Evolutionary conservation across 2,329 filamentous ascomycete genomes (phyloP).

Genomic region (Scedosporium aurantiacum): DNA sequence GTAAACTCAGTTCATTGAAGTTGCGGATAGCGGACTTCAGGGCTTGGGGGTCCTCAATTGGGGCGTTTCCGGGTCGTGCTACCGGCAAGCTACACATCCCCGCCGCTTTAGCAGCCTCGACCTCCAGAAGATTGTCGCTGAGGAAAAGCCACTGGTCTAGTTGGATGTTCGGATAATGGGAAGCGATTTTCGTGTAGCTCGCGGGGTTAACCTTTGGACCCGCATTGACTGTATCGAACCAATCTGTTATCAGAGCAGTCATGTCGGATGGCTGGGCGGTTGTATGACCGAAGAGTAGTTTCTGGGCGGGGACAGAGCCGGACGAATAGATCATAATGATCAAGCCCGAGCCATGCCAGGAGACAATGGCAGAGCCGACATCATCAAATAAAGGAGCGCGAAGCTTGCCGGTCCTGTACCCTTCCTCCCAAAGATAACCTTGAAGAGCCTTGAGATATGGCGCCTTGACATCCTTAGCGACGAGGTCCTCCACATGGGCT

Average conservation of each 20-base stretch:
- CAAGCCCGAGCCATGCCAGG: conserved; percentile 45
- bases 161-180: conserved; percentile 31
- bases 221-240: conserved; percentile 74
- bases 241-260: conserved; percentile 47
- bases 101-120: conserved; percentile 48
- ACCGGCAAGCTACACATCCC: conserved; percentile 55
- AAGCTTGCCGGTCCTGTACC: conserved; percentile 59
- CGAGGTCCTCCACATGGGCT: conserved; percentile 59
- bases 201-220: conserved; percentile 56
- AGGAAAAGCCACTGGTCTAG: conserved; percentile 59
- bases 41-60: conserved; percentile 39
- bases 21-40: conserved; percentile 23
- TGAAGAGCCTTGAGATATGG: conserved; percentile 71
- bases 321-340: conserved; percentile 70
- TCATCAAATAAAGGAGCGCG: conserved; percentile 65
- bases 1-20: conserved; percentile 15
- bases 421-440: conserved; percentile 66
- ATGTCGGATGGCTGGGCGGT: conserved; percentile 48
- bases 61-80: conserved; percentile 59
- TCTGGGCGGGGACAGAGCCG: conserved; percentile 70
- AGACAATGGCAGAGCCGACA: conserved; percentile 50
- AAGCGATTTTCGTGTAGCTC: conserved; percentile 56
- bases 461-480: conserved; percentile 61
- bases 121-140: conserved; percentile 67
- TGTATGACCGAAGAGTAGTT: conserved; percentile 64